phyloP scores from a whole-genome alignment of 2,329 filamentous ascomycete genomes.

The Bertia moriformis region DNA sequence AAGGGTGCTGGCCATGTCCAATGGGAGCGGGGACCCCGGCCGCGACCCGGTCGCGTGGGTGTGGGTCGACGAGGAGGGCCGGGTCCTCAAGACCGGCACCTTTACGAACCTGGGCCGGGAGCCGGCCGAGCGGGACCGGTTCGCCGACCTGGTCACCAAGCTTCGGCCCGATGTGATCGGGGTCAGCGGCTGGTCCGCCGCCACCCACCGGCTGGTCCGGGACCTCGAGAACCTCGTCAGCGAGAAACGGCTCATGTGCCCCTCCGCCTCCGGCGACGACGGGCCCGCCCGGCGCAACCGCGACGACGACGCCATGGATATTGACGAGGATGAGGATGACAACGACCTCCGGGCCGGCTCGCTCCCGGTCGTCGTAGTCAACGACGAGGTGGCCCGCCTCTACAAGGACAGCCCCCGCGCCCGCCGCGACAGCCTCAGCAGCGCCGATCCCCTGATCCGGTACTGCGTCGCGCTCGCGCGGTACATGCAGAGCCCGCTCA shows the following conservation, averaged over 20 bases:
- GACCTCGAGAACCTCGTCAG: conserved; percentile 68
- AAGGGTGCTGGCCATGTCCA: conserved; percentile 74
- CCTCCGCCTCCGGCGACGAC: conserved; percentile 14
- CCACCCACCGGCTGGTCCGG: conserved; percentile 70
- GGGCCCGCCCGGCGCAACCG: no score
- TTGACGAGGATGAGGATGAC: conserved; percentile 14
- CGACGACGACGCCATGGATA: conserved; percentile 70
- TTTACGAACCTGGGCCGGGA: conserved; percentile 64
- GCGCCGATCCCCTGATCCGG: conserved; percentile 62
- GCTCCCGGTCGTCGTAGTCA: conserved; percentile 79
- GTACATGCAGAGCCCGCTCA: conserved; percentile 89
- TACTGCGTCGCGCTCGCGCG: conserved; percentile 82
- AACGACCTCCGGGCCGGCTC: conserved; percentile 63
- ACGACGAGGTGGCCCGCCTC: conserved; percentile 86
- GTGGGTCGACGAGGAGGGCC: conserved; percentile 83
- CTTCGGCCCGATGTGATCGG: conserved; percentile 81
- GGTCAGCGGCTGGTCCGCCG: conserved; percentile 75
- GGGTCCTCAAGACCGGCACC: conserved; percentile 77
- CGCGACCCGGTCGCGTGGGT: conserved; percentile 80
- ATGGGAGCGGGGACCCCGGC: conserved; percentile 59
- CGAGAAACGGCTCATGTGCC: conserved; percentile 62
- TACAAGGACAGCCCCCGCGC: conserved; percentile 84
- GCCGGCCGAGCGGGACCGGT: conserved; percentile 50
- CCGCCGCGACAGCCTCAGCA: no score
- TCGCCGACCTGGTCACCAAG: conserved; percentile 66